Evolutionary conservation across 1,139 yeast genomes (phyloP).

Genomic region (Pichia sp.): DNA sequence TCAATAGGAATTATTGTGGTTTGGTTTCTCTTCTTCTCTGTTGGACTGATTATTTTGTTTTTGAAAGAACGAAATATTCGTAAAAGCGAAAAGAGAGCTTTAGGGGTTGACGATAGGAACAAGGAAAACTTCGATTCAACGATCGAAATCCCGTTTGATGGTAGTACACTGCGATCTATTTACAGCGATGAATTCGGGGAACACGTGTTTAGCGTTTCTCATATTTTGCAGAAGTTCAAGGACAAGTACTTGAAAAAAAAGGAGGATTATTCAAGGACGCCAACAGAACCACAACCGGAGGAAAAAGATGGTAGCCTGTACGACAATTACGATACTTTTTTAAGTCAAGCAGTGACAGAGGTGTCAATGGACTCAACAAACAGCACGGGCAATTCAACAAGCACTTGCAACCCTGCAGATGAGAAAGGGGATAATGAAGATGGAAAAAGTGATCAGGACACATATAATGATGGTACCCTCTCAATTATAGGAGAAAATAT

Average conservation of each 20-base stretch:
- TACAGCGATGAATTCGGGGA: not conserved
- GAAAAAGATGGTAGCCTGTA: not conserved
- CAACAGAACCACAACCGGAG: slow-evolving; percentile 10
- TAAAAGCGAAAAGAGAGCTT: not conserved
- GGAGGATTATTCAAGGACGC: slow-evolving; percentile 9
- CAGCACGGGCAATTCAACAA: not conserved
- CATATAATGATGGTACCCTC: slow-evolving; percentile 9
- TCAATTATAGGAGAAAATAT: slow-evolving; percentile 17
- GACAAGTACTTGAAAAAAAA: slow-evolving; percentile 10
- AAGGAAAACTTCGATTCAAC: slow-evolving; percentile 1
- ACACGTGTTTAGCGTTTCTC: not conserved
- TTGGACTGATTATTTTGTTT: slow-evolving; percentile 34
- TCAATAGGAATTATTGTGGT: slow-evolving; percentile 40
- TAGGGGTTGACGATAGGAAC: not conserved
- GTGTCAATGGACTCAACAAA: not conserved
- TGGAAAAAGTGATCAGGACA: not conserved
- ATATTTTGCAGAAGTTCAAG: slow-evolving; percentile 10
- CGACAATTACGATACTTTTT: not conserved
- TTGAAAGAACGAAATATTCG: slow-evolving; percentile 13
- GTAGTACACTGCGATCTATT: slow-evolving; percentile 1
- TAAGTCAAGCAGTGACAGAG: not conserved
- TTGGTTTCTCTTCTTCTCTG: slow-evolving; percentile 45
- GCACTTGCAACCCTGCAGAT: not conserved
- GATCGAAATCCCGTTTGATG: slow-evolving; percentile 5
- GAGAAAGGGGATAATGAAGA: not conserved